Base-by-base conservation (phyloP, 139 green algal genomes). In the Chlorella sp. region DNA sequence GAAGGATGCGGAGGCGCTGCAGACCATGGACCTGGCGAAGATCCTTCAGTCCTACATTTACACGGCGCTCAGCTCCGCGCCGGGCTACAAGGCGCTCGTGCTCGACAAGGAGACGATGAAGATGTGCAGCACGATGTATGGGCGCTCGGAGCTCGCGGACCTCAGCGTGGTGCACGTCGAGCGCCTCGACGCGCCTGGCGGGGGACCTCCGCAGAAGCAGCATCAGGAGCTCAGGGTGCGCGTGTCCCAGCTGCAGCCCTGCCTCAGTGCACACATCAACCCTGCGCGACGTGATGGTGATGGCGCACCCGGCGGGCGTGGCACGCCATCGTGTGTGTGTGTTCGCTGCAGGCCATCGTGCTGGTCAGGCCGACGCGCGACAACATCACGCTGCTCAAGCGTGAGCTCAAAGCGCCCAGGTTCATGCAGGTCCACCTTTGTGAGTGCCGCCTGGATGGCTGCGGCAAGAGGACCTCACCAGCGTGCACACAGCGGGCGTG, bases 91-190 rank as follows among this genome's bases (percentile, higher is more conserved):
- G 50, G 91, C 88, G 1, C 85, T 98, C 31, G 49, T 98, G 29
- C 76, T 98, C 22, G 94, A 98, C 74, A 82, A 84, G 31, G 94
- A 98, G 26, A 98, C 94, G 26, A 93, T 94, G 76, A 79, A 78
- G 1, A 90, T 90, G 1, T 78, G 92, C 24, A 88, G 77, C 59
- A 91, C 85, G 0, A 86, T 94, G n/a, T 92, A 90, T 71, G 93
- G 88, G 34, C 86, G 97, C 55, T 90, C 84, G n/a, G 94, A 98
- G 59, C 92, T 98, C 42, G 81, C 94, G 32, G 88, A 96, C 68
- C 84, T 93, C 31, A 90, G 94, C 70, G 93, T 97, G 14, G 95
- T 96, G 74, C 84, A 97, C 34, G 83, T 97, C n/a, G 91, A 98
- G 82, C 68, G 78, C 1, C 68, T 98, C 4, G 93, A 97, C 29